Conservation (phyloP, 2,329 filamentous ascomycete species). For the Leptosphaerulina australis region DNA sequence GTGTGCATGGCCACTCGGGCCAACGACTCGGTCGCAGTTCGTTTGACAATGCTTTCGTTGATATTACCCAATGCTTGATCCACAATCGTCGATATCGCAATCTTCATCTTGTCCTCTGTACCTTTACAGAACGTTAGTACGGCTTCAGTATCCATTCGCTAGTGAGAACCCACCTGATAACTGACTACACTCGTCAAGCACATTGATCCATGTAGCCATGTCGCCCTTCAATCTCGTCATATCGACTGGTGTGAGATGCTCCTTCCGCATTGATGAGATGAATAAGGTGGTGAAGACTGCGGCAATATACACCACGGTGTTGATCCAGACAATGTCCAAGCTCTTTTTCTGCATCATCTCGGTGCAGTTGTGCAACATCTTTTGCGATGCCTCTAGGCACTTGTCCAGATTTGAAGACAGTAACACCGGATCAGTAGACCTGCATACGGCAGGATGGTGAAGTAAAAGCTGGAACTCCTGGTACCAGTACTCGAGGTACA, state of each 20-base stretch:
- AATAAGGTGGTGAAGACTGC: conserved; percentile 76
- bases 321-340: conserved; percentile 80
- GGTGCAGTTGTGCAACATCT: conserved; percentile 66
- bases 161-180: conserved; percentile 64
- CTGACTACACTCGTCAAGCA: conserved; percentile 69
- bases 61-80: conserved; percentile 57
- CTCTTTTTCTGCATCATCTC: conserved; percentile 68
- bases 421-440: conserved; percentile 62
- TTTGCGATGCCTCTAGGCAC: conserved; percentile 69
- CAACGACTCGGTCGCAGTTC: conserved; percentile 53
- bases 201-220: conserved; percentile 71
- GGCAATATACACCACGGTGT: conserved; percentile 72
- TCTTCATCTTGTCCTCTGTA: conserved; percentile 55
- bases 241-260: conserved; percentile 63
- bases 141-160: background rate
- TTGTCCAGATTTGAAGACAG: conserved; percentile 61
- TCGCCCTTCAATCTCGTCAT: conserved; percentile 67
- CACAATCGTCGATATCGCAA: conserved; percentile 57
- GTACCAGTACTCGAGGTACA: conserved; percentile 58
- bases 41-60: conserved; percentile 52
- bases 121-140: conserved; percentile 38
- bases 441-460: conserved; percentile 60
- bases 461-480: conserved; percentile 58
- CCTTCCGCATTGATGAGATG: conserved; percentile 69
- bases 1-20: conserved; percentile 46